Conservation (phyloP, 2,329 filamentous ascomycete genomes). For the Monascus ruber region DNA sequence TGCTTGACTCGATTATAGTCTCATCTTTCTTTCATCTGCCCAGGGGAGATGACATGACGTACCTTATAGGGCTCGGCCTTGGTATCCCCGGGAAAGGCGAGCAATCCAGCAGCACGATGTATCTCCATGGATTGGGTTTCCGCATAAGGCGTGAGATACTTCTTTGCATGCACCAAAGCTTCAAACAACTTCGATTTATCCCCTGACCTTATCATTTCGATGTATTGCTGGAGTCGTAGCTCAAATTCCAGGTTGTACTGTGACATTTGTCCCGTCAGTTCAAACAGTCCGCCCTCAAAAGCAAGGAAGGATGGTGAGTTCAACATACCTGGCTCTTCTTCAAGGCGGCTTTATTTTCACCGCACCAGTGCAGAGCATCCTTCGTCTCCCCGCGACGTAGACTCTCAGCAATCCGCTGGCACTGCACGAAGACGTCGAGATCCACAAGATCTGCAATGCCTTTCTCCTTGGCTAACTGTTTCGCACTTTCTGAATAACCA, state of each 20-base stretch:
- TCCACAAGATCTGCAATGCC: slow-evolving; percentile 74
- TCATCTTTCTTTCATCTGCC: neutral
- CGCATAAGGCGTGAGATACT: slow-evolving; percentile 61
- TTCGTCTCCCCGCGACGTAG: slow-evolving; percentile 58
- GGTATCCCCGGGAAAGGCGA: slow-evolving; percentile 60
- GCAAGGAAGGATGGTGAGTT: slow-evolving; percentile 2
- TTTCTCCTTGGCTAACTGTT: slow-evolving; percentile 61
- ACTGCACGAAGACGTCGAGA: slow-evolving; percentile 73
- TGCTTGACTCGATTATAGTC: neutral
- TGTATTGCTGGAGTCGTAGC: slow-evolving; percentile 85
- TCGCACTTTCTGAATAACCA: slow-evolving; percentile 70
- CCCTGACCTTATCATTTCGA: slow-evolving; percentile 69
- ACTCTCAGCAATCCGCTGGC: slow-evolving; percentile 64
- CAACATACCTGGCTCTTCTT: slow-evolving; percentile 66
- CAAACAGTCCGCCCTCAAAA: no score
- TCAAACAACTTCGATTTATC: slow-evolving; percentile 57
- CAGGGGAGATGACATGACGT: slow-evolving; percentile 9
- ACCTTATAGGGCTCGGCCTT: slow-evolving; percentile 50
- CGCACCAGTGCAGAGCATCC: slow-evolving; percentile 81
- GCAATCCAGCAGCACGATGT: slow-evolving; percentile 61
- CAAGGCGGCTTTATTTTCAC: slow-evolving; percentile 83
- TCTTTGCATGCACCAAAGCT: slow-evolving; percentile 70
- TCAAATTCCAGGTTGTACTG: slow-evolving; percentile 83
- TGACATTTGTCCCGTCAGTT: neutral
- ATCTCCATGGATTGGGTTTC: slow-evolving; percentile 59